Percentiles rank a stretch among this genome's conserved stretches.
Evolutionary conservation across 2,329 filamentous ascomycete genomes (phyloP).

Genomic region (Plenodomus lindquistii): DNA sequence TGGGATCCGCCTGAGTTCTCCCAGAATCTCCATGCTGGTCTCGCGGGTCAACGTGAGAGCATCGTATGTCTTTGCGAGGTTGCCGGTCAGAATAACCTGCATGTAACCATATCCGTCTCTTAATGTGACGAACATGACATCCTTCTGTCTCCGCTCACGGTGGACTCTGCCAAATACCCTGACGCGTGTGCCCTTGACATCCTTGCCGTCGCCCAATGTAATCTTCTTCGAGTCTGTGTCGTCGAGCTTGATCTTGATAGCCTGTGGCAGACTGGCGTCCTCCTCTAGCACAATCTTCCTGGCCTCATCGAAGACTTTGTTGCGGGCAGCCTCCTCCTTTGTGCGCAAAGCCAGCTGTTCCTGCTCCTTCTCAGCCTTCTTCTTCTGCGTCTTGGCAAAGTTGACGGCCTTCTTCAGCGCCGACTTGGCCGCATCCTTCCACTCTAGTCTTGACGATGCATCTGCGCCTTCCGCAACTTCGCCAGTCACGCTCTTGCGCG

Average conservation of each 20-base stretch:
- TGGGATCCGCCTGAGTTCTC: constrained; percentile 82
- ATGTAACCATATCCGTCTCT: constrained; percentile 82
- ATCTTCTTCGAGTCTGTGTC: constrained; percentile 64
- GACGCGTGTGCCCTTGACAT: constrained; percentile 71
- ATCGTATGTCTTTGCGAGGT: constrained; percentile 89
- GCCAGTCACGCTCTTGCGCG: constrained; percentile 58
- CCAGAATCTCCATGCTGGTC: constrained; percentile 82
- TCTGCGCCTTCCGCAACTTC: constrained; percentile 55
- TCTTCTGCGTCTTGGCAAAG: constrained; percentile 75
- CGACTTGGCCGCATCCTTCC: constrained; percentile 82
- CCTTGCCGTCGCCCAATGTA: constrained; percentile 57
- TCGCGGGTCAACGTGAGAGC: constrained; percentile 82
- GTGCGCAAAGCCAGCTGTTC: constrained; percentile 72
- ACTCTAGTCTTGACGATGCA: constrained; percentile 65
- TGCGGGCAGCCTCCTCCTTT: constrained; percentile 71
- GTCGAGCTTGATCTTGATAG: constrained; percentile 75
- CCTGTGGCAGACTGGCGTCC: constrained; percentile 72
- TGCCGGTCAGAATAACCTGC: constrained; percentile 80
- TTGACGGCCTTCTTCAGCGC: constrained; percentile 83
- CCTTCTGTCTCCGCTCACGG: constrained; percentile 78
- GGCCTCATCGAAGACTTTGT: constrained; percentile 76
- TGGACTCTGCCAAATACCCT: constrained; percentile 83
- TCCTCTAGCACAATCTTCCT: constrained; percentile 76
- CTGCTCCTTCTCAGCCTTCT: constrained; percentile 79
- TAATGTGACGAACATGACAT: constrained; percentile 83